Conservation (phyloP, 2,329 filamentous ascomycete species). For the Fusarium keratoplasticum region DNA sequence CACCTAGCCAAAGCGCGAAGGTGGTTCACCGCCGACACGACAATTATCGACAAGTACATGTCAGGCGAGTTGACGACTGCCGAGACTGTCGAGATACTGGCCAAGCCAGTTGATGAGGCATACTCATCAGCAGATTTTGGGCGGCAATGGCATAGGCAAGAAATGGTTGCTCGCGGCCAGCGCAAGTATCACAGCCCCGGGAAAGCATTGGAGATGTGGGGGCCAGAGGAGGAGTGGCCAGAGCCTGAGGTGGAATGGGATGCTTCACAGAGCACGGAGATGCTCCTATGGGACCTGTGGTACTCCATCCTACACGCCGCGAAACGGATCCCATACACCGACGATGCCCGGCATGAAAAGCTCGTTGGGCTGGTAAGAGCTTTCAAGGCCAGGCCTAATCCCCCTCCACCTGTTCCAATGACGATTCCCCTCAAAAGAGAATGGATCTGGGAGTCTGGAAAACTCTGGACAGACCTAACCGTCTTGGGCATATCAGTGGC, state of each 20-base stretch:
- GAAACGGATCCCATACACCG: not conserved
- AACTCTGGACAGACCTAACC: not conserved
- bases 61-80: rapidly evolving
- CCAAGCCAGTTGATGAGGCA: not conserved
- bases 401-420: conserved; percentile 5
- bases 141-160: not conserved
- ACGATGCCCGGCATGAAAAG: not conserved
- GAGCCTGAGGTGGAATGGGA: not conserved
- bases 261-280: not conserved
- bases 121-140: conserved; percentile 13
- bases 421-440: not conserved
- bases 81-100: not conserved
- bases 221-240: not conserved
- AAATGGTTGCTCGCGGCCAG: not conserved
- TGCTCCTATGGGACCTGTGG: not conserved
- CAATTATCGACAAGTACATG: not conserved
- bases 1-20: not conserved
- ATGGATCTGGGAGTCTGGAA: conserved; percentile 3
- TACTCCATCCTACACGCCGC: not conserved
- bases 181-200: not conserved
- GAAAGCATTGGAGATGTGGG: conserved; percentile 9
- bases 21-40: conserved; percentile 3
- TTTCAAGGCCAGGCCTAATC: not conserved
- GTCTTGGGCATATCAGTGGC: not conserved
- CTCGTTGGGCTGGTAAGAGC: not conserved